A percentile compares a stretch with the other conserved stretches of the same genome.
These are phyloP conservation scores for Russula compacta DNA, from an alignment of 768 basidiomycete genomes.

Conservation along the genomic window DNA sequence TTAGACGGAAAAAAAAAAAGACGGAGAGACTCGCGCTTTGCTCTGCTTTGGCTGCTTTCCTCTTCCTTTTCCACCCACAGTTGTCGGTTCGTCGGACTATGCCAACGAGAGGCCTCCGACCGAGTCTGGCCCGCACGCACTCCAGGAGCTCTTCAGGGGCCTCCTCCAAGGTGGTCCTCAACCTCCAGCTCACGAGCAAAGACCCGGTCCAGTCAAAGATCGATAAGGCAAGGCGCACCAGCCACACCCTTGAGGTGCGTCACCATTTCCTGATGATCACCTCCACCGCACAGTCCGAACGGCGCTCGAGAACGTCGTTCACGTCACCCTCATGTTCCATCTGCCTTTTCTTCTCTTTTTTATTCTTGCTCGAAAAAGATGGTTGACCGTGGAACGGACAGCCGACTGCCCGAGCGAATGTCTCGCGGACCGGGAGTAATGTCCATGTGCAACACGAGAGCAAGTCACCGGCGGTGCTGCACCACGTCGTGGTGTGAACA, in stretches of 20 bases:
- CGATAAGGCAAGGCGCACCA: slow-evolving; percentile 48
- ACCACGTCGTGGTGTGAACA: slow-evolving; percentile 5
- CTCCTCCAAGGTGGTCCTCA: slow-evolving; percentile 47
- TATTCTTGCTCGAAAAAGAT: too few species aligned
- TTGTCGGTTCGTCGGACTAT: slow-evolving; percentile 23
- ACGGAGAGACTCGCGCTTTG: neutral
- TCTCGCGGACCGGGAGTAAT: slow-evolving; percentile 10
- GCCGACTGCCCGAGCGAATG: slow-evolving; percentile 6
- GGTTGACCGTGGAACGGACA: neutral
- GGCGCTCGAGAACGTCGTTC: neutral
- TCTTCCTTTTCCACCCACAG: neutral
- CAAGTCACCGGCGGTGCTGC: slow-evolving; percentile 11
- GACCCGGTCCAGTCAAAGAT: slow-evolving; percentile 37
- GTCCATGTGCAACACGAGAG: slow-evolving; percentile 16
- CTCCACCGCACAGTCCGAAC: neutral
- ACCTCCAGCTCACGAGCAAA: slow-evolving; percentile 63
- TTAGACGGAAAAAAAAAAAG: neutral
- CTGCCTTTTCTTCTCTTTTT: neutral
- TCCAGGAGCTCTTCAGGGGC: slow-evolving; percentile 51
- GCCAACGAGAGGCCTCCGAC: slow-evolving; percentile 44
- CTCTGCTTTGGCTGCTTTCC: neutral
- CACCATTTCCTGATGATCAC: slow-evolving; percentile 6
- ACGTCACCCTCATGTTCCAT: neutral
- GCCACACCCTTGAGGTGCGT: slow-evolving; percentile 38
- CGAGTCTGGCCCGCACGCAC: slow-evolving; percentile 46